These are phyloP conservation scores for Citeromyces hawaiiensis DNA, from an alignment of 1,139 yeast species.

Conservation along the genomic window DNA sequence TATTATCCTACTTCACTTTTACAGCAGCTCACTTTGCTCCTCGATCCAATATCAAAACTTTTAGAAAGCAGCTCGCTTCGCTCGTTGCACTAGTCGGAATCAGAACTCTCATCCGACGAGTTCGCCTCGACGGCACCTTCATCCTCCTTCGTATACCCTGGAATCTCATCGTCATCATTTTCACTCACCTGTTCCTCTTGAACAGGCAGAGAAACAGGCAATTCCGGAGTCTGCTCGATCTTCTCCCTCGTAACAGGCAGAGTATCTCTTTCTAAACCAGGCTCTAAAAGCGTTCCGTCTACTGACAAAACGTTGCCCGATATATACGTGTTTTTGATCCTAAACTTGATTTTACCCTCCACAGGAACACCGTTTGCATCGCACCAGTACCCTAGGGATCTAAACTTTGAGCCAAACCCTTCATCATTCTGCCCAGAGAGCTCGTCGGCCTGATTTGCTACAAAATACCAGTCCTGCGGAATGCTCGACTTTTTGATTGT, in stretches of 20 bases:
- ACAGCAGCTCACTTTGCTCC: too few species aligned
- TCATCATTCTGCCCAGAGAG: constrained; percentile 18
- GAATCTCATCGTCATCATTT: constrained; percentile 14
- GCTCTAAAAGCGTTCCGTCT: constrained; percentile 67
- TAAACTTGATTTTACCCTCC: constrained; percentile 72
- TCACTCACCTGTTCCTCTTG: constrained; percentile 9
- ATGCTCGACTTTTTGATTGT: constrained; percentile 75
- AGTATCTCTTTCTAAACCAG: constrained; percentile 44
- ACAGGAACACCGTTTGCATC: constrained; percentile 61
- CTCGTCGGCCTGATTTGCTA: constrained; percentile 65
- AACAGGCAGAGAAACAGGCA: constrained; percentile 2
- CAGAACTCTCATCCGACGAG: constrained; percentile 21
- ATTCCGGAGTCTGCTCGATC: too few species aligned
- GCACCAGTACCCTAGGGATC: constrained; percentile 75
- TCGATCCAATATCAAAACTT: too few species aligned
- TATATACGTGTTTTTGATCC: constrained; percentile 58
- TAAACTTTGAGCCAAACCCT: constrained; percentile 17
- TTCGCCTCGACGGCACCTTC: constrained; percentile 20
- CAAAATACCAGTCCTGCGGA: constrained; percentile 73
- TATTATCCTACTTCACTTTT: too few species aligned
- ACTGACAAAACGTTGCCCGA: constrained; percentile 75
- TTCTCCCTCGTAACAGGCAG: constrained; percentile 28
- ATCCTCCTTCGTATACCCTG: constrained; percentile 16
- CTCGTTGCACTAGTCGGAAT: constrained; percentile 16
- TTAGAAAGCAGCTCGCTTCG: constrained; percentile 1